Base-by-base conservation (phyloP, 2,329 filamentous ascomycete species). In the Phoma sp. region DNA sequence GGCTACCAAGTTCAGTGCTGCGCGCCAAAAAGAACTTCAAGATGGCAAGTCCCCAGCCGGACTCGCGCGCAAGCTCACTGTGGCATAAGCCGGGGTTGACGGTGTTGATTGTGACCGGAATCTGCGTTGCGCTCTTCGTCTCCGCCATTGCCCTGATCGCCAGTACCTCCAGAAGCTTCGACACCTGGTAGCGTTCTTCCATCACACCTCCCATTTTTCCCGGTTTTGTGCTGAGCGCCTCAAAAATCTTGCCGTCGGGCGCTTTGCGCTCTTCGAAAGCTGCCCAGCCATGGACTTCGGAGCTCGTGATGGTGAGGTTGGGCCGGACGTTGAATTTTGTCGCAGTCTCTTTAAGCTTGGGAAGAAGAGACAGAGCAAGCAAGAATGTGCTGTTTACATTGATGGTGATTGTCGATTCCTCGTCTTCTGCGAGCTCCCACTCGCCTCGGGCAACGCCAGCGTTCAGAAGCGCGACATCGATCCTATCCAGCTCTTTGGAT, bases 301-400 rank as follows among this genome's bases (percentile, higher is more conserved):
- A 61, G 3, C 39, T 37, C 6, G 47, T 52, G 24, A 68, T 53
- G 19, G 64, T 61, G 37, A 69, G 48, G 3, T 40, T 56, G 3
- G 64, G 57, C 2, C 54, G 46, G 3, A 51, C 58, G 35, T 57
- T 52, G 50, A 57, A 62, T 21, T 55, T 54, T 1, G 22, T 17
- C 2, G 63, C 66, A 10, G 66, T 68, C 3, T 55, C 49, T 10
- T 60, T 57, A 35, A 75, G 49, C 39, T 69, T 68, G 9, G 74
- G 73, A 12, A 75, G 69, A 21, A 87, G 70, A 2, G 83, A 64
- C 2, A 84, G 47, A 0, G 76, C 79, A 4, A 87, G 70, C 4
- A 85, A 70, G 8, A 78, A 75, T 1, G 83, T 86, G 1, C 81
- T 41, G 6, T 57, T 51, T 4, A 81, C 76, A 62, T 86, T 86